Evolutionary conservation across 108 stramenopile genomes (phyloP), one percentile per base, ranked within the genome.

Genomic region (Stephanodiscus minutulus): DNA sequence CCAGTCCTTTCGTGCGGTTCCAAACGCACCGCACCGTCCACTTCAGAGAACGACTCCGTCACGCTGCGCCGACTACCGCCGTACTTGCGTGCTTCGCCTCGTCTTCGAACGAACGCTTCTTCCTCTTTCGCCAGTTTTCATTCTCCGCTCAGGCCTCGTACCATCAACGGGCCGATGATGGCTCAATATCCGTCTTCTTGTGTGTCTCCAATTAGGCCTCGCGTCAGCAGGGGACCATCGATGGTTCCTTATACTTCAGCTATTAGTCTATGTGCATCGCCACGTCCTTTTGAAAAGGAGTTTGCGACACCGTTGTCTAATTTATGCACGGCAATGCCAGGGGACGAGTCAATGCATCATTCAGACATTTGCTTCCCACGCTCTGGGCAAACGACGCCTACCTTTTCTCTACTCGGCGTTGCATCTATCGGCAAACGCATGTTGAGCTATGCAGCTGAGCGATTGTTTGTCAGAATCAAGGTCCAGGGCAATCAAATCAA

Each of bases 201-300:
- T 5, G 3, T 5, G 31, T 33, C 31, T 58, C 57, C 57, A 33
- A 58, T 58, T 7, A 28, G 57, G 57, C 57, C 57, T 58, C 57
- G 57, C 57, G 31, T 24, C 57, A 58, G 57, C 57, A 58, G 24
- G 31, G 27, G 57, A 3, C 4, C 57, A 28, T 22, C 24, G 27
- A 58, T 58, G 7, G 5, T 2, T 3, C 20, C 57, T 1, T 31
- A 31, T 33, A 2, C 5, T 2, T 8, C 57, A 3, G 2, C 57
- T 15, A 28, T 58, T 24, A 58, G 57, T 33, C 57, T 58, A 15
- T 21, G 31, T 58, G 57, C 21, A 48, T 18, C 47, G 3, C 2
- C 47, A 48, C 47, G 15, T 48, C 47, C 43, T 44, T 12, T 12
- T 44, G 43, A 7, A 10, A 12, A 44, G 12, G 12, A 44, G 7